These are phyloP conservation scores for Ramularia collo-cygni DNA, from an alignment of 2,329 filamentous ascomycete species.

Conservation along the genomic window DNA sequence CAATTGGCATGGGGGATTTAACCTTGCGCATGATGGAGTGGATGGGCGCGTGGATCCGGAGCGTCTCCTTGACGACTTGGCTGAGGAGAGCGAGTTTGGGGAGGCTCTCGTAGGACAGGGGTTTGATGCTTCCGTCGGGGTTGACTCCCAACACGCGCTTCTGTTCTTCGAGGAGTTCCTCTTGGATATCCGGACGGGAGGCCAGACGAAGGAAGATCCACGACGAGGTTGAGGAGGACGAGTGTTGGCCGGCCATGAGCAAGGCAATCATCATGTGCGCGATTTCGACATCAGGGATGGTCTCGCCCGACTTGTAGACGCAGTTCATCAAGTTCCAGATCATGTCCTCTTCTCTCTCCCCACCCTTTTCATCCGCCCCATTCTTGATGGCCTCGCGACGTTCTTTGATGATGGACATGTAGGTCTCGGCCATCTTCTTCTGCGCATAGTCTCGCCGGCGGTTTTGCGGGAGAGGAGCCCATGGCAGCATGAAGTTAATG, in stretches of 20 bases:
- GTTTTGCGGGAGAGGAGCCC: conserved; percentile 85
- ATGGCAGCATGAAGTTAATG: conserved; percentile 85
- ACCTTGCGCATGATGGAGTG: conserved; percentile 93
- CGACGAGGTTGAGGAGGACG: conserved; percentile 72
- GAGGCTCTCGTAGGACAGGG: conserved; percentile 70
- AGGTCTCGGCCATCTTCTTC: conserved; percentile 71
- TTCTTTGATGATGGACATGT: conserved; percentile 73
- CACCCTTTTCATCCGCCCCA: conserved; percentile 19
- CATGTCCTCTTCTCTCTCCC: conserved; percentile 56
- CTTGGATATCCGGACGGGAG: conserved; percentile 66
- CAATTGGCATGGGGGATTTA: conserved; percentile 76
- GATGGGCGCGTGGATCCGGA: conserved; percentile 85
- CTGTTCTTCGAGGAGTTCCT: conserved; percentile 81
- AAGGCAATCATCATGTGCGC: conserved; percentile 93
- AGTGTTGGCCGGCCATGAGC: conserved; percentile 88
- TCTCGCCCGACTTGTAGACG: conserved; percentile 73
- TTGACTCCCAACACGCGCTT: conserved; percentile 63
- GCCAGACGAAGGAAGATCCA: conserved; percentile 83
- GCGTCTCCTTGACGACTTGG: conserved; percentile 83
- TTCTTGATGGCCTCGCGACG: conserved; percentile 47
- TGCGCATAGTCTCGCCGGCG: conserved; percentile 72
- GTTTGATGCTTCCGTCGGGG: conserved; percentile 47
- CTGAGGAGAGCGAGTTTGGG: conserved; percentile 73
- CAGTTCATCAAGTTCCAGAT: conserved; percentile 86
- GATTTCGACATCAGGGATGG: conserved; percentile 75